Base-by-base conservation (phyloP, 2,329 filamentous ascomycete genomes). In the Neoscytalidium dimidiatum region DNA sequence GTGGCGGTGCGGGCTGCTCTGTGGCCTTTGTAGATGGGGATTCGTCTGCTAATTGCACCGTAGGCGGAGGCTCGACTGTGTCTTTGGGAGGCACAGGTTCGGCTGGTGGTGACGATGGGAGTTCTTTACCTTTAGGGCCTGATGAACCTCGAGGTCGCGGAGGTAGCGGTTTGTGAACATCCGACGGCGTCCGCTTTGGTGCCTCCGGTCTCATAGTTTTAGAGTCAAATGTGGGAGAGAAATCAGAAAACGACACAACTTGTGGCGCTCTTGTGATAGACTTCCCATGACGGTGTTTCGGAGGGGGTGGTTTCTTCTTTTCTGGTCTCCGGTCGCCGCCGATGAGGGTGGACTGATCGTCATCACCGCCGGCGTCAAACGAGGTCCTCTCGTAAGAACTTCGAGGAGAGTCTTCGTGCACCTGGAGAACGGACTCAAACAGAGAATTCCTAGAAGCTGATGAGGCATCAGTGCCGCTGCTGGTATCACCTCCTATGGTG, bases 211-310 rank as follows among this genome's bases (percentile, higher is more conserved):
- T 70, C 8, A 70, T 72, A 51, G 56, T 72, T 19, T 28, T 65
- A 51, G 64, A 35, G 17, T 19, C 21, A 68, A 66, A 33, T 68
- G 66, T 68, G 66, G 73, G 64, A 63, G 72, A 67, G 46, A 77
- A 75, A 44, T 71, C 73, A 19, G 73, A 71, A 41, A 77, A 77
- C 1, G 75, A 70, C 7, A 76, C 73, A 19, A 68, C 77, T 72
- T 73, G 78, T 65, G 73, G 80, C 69, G 66, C 82, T 78, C 79
- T 66, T 69, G 89, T 83, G 76, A 64, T 64, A 14, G 62, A 64
- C 21, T 90, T 94, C 4, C 92, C 92, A 78, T 94, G 91, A 63
- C 91, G 87, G 60, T 90, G 92, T 72, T 85, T 92, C 11, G 91
- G 91, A 6, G 75, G 71, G 23, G 91, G 91, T 14, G 90, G 90